Conservation (phyloP, 1,284 basidiomycete genomes). For the Leucoagaricus sp. region DNA sequence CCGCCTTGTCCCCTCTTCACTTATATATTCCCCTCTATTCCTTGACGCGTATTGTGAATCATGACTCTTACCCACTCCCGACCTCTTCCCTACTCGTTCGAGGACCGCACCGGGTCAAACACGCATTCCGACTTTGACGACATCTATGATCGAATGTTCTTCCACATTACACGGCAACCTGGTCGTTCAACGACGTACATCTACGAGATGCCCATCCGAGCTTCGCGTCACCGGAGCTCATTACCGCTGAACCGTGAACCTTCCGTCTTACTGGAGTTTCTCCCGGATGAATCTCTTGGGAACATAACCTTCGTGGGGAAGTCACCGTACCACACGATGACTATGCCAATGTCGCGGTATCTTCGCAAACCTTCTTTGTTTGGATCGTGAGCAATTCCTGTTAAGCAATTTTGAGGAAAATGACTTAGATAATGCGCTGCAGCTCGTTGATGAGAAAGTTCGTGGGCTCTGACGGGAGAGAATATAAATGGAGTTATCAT, state of each 20-base stretch:
- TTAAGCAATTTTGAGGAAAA: background rate
- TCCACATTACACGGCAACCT: constrained; percentile 53
- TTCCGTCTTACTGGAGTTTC: constrained; percentile 58
- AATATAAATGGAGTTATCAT: constrained; percentile 65
- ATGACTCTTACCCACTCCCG: constrained; percentile 10
- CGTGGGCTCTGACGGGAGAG: constrained; percentile 59
- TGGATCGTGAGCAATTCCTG: constrained; percentile 49
- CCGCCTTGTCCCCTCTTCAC: background rate
- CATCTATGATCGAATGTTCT: constrained; percentile 71
- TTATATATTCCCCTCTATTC: background rate
- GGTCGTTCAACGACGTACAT: constrained; percentile 45
- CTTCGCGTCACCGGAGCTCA: constrained; percentile 54
- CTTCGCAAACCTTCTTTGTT: constrained; percentile 62
- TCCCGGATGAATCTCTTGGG: constrained; percentile 53
- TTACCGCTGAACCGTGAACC: constrained; percentile 53
- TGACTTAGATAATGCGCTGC: too few relatives aligned
- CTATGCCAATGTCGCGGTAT: constrained; percentile 61
- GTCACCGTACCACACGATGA: constrained; percentile 31
- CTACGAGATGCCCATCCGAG: constrained; percentile 63
- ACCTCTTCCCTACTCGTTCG: constrained; percentile 52
- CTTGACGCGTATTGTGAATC: background rate
- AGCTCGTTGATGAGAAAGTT: constrained; percentile 70
- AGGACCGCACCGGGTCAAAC: constrained; percentile 66
- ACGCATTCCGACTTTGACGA: constrained; percentile 67
- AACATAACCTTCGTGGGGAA: constrained; percentile 49